Conservation (phyloP, 805 yeast species). For the Kazachstania bromeliacearum region DNA sequence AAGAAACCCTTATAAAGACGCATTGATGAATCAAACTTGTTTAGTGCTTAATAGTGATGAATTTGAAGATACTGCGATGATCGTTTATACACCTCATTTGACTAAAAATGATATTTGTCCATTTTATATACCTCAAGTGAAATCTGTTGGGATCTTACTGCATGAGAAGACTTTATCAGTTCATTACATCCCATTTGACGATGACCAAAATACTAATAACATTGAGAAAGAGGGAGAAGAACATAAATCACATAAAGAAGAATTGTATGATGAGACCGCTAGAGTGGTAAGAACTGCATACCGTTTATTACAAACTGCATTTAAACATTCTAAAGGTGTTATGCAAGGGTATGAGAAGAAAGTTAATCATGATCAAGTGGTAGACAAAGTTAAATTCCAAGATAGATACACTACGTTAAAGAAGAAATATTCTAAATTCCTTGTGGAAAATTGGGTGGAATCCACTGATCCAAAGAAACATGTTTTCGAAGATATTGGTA, state of each 20-base stretch:
- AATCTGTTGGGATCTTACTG: constrained; percentile 63
- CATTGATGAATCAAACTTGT: constrained; percentile 79
- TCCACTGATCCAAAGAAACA: constrained; percentile 91
- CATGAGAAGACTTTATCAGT: constrained; percentile 45
- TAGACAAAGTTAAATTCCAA: constrained; percentile 74
- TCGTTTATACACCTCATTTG: constrained; percentile 75
- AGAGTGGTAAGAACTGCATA: constrained; percentile 76
- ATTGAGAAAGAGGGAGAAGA: not conserved
- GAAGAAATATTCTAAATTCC: constrained; percentile 63
- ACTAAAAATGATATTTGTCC: constrained; percentile 53
- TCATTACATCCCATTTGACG: constrained; percentile 60
- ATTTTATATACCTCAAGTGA: constrained; percentile 79
- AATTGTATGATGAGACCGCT: constrained; percentile 33
- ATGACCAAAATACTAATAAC: constrained; percentile 11
- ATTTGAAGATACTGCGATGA: constrained; percentile 37
- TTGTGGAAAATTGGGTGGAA: constrained; percentile 85
- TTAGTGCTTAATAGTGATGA: constrained; percentile 32
- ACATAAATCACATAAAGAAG: constrained; percentile 27
- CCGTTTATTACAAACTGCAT: constrained; percentile 67
- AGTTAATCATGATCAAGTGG: constrained; percentile 80
- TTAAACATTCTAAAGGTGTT: constrained; percentile 76
- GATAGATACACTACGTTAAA: constrained; percentile 71
- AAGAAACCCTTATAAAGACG: constrained; percentile 79
- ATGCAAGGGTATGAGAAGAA: constrained; percentile 79
- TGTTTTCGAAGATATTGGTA: constrained; percentile 92